Base-by-base conservation (phyloP, 106 monocot genomes). In the Allium sativum region DNA sequence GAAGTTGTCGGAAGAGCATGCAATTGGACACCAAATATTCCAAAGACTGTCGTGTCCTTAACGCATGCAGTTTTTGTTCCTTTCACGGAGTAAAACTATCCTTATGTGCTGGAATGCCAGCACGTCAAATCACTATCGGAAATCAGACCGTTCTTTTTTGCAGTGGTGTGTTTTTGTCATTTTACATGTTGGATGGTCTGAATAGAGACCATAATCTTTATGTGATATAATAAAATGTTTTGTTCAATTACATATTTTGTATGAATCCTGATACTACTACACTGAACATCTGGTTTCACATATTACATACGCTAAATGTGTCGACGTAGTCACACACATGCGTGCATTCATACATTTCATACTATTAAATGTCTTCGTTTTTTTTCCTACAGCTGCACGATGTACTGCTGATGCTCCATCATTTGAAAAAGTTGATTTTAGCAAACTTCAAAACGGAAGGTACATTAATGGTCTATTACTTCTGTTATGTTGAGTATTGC, bases 381-480 rank as follows among this genome's bases (percentile, higher is more conserved):
- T 44, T 64, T 18, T 58, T 40, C 18, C 76, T 76, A 48, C 68
- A 96, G 93, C 86, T 64, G 58, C 72, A 53, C 67, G 75, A 67
- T 59, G 54, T 61, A 61, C 64, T 16, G 79, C 63, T 58, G 62
- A 59, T 61, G 70, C 76, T 50, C 58, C 95, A 64, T 84, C 87
- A 54, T 82, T 70, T 45, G 79, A 84, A 44, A 91, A 91, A 64
- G 77, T 85, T 60, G 78, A 91, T 72, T 84, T 96, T 78, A 73
- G 56, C 40, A 96, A 87, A 77, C 84, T 96, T 67, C 90, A 96
- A 72, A 96, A 96, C 78, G 93, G 93, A 67, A 94, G 93, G 93
- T 94, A 86, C 22, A 64, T 59, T 50, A 50, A 31, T 5, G 5
- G 31, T 31, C 5, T 31, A 31, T 31, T 31, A 5, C 31, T 31